phyloP scores from a whole-genome alignment of 768 basidiomycete genomes.

The Lactarius quietus region DNA sequence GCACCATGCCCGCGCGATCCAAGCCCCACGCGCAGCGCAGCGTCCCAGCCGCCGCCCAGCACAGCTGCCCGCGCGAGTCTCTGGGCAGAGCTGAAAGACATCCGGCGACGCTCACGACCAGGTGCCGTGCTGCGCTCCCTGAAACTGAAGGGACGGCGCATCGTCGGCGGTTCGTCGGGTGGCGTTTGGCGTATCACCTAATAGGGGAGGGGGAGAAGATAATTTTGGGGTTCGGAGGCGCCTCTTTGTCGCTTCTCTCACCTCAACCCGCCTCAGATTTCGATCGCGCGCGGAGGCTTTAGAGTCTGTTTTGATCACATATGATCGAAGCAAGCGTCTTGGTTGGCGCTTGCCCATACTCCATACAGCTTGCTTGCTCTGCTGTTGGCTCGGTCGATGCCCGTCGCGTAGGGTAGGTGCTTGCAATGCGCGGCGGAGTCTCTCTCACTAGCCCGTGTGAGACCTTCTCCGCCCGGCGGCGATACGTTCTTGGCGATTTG shows the following conservation, averaged over 20 bases:
- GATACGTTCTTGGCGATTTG: not conserved
- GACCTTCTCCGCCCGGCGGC: not conserved
- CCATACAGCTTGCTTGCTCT: not conserved
- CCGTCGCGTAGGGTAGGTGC: too few relatives aligned
- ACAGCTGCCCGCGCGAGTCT: slow-evolving; percentile 17
- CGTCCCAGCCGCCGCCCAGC: slow-evolving; percentile 22
- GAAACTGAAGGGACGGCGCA: not conserved
- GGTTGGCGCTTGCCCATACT: not conserved
- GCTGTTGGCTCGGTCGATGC: not conserved
- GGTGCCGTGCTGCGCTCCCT: too few relatives aligned
- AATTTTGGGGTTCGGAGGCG: too few relatives aligned
- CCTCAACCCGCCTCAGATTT: not conserved
- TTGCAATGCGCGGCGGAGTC: not conserved
- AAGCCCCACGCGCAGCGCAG: slow-evolving; percentile 36
- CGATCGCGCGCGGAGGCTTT: not conserved
- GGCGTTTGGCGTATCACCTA: too few relatives aligned
- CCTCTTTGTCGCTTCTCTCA: not conserved
- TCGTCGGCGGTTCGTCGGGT: not conserved
- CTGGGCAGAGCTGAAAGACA: slow-evolving; percentile 26
- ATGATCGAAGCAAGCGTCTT: not conserved
- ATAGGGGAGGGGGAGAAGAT: too few relatives aligned
- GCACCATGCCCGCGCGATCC: slow-evolving; percentile 33
- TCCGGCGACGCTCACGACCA: slow-evolving; percentile 18
- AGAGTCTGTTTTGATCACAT: not conserved
- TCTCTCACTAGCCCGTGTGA: not conserved